These are phyloP conservation scores for Anastatica hierochuntica DNA, from an alignment of 345 rosid genomes.

Conservation along the genomic window DNA sequence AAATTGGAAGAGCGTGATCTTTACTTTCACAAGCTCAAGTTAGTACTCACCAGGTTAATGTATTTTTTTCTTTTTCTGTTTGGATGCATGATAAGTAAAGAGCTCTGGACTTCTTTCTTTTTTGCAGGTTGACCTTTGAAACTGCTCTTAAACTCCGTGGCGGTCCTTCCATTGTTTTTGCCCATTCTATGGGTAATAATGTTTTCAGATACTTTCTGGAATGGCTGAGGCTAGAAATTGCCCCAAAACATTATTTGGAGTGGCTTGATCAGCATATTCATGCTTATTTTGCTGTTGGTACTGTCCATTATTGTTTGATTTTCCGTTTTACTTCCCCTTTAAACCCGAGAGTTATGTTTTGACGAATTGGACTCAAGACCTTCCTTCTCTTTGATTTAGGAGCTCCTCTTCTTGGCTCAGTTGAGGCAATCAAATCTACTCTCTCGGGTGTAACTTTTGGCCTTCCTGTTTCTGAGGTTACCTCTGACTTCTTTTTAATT, in stretches of 20 bases:
- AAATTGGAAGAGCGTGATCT: constrained; percentile 96
- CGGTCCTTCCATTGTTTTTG: constrained; percentile 89
- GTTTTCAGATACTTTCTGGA: constrained; percentile 95
- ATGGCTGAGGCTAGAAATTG: constrained; percentile 98
- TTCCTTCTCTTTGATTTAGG: constrained; percentile 35
- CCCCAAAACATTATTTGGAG: constrained; percentile 74
- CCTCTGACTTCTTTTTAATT: constrained; percentile 23
- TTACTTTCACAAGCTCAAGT: constrained; percentile 96
- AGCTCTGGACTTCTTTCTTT: neutral
- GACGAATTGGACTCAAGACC: constrained; percentile 2
- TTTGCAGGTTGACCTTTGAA: constrained; percentile 82
- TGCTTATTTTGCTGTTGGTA: constrained; percentile 96
- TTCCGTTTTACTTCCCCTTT: constrained; percentile 2
- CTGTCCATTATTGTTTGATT: constrained; percentile 15
- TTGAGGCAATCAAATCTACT: constrained; percentile 62
- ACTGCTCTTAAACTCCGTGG: constrained; percentile 88
- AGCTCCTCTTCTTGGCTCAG: constrained; percentile 95
- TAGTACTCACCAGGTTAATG: constrained; percentile 25
- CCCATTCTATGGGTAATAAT: constrained; percentile 92
- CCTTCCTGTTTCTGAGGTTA: constrained; percentile 94
- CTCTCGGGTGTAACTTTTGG: constrained; percentile 86
- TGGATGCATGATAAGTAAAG: neutral
- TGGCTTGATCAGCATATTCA: constrained; percentile 95
- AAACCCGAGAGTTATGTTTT: neutral
- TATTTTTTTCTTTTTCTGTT: neutral